Base-by-base conservation (phyloP, 306 rosid genomes). In the Albizia julibrissin region DNA sequence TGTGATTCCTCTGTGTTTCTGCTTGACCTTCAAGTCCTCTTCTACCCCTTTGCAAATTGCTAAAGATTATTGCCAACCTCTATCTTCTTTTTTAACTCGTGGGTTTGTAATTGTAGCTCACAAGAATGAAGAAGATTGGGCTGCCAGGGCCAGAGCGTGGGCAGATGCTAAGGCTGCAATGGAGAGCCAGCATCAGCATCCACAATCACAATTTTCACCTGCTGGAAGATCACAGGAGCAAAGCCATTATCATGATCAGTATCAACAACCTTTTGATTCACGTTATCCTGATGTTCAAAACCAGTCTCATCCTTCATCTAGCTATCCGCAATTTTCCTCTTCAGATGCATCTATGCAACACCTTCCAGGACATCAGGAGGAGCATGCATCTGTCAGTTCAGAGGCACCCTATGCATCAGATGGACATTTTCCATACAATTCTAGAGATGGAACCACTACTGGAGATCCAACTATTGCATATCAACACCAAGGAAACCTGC, bases 121-220 rank as follows among this genome's bases (percentile, higher is more conserved):
- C 67, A 89, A 78, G 73, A 90, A 88, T 76, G 97, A 93, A 83
- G 98, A 92, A 85, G 99, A 96, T 88, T 94, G 98, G 98, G 99
- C 94, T 33, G 97, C 99, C 56, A 92, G 76, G 83, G 99, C 99
- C 49, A 90, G 94, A 88, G 99, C 99, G 1, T 96, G 99, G 99
- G 98, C 98, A 72, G 95, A 94, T 86, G 91, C 98, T 13, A 93
- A 90, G 82, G 79, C 86, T 0, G 89, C 94, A 64, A 82, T 82
- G 90, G 99, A 96, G 77, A 90, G 78, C 79, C 99, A 92, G 84
- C 93, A 89, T 75, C 99, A 92, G 82, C 93, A 89, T 78, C 85
- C 86, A 74, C 95, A 91, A 50, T 69, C 91, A 61, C 97, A 92
- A 56, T 89, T 82, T 86, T 69, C 93, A 71, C 90, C 89, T 66